Evolutionary conservation across 257 asterid species (phyloP), one percentile per base, ranked within the genome.

Genomic region (Solanum appendiculatum): DNA sequence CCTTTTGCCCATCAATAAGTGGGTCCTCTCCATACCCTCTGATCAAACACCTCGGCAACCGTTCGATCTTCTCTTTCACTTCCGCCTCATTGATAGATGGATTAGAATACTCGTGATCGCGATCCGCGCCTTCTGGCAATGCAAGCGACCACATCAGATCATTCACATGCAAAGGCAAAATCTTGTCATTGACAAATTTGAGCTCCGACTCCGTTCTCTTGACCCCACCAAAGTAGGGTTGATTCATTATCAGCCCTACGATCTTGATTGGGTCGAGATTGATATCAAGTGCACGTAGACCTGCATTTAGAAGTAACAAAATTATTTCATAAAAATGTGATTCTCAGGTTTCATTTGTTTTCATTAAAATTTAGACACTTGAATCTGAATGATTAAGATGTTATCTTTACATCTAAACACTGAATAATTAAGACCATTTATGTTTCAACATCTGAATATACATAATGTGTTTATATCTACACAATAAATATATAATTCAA

Each of bases 141-240:
- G 94, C 92, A n/a, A 95, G 87, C 66, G 89, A 78, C 98, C 98
- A 95, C 92, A 94, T 25, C 84, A 92, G 87, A 86, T 94, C 94
- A 31, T 91, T 74, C 9, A 72, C 92, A 21, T 92, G 92, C 87
- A 91, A 84, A 6, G 98, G 94, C 36, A 89, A 29, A 13, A 92
- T 23, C 15, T n/a, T 85, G 77, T 95, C 94, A 20, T 88, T 23
- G 21, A 77, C 10, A 16, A 73, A 13, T 48, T 85, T 88, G 66
- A 91, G 89, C 86, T 95, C 96, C 12, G 96, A 92, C 63, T 88
- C 92, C 0, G 94, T 92, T 89, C 95, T 88, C 18, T 46, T 39
- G 46, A 85, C 84, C 83, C 94, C 95, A 70, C 98, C 94, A 87
- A 93, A 95, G 81, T 89, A 95, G 5, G 97, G 82, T 81, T 94